Base-by-base conservation (phyloP, 306 rosid species). In the Aeschynomene evenia region DNA sequence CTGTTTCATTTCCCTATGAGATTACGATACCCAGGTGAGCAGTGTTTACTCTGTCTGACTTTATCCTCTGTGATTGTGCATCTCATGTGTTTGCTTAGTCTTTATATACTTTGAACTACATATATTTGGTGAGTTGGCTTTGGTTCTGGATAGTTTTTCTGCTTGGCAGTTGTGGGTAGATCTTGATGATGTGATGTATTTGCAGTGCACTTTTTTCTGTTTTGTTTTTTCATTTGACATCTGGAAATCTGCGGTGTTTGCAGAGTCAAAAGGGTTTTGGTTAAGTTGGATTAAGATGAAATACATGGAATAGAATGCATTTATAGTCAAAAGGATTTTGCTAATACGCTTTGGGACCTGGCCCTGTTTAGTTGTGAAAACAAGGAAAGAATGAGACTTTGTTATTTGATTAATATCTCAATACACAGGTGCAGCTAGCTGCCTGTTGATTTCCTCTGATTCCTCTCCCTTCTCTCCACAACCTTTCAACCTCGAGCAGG, bases 11-110 rank as follows among this genome's bases (percentile, higher is more conserved):
- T 78, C 96, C 97, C 15, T 85, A 81, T 74, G 99, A 95, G 77
- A 95, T 95, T 29, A 84, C 91, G 23, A 85, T 91, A 62, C 95
- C 97, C 13, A 89, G 97, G 99, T 95, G 71, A 67, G 86, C 58
- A 64, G 22, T 72, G 22, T 18, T 60, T 71, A 37, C 65, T 52
- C 14, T 59, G 18, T 54, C 22, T 45, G 24, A 23, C 29, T 24
- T 26, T 60, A 59, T 24, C 43, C 21, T 16, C 39, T 74, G 73
- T 26, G 31, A 16, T 50, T 67, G 39, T 23, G 62, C 40, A 12
- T 58, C 14, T 59, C 53, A 18, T 16, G 6, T 21, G 13, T 63
- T 71, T 72, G 21, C 21, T 26, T 46, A 37, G 24, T 58, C 26
- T 34, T 64, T 36, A 45, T 45, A 36, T 53, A 31, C 29, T 63